These are phyloP conservation scores for Starmerella tilneyi DNA, from an alignment of 805 yeast genomes.

Conservation along the genomic window DNA sequence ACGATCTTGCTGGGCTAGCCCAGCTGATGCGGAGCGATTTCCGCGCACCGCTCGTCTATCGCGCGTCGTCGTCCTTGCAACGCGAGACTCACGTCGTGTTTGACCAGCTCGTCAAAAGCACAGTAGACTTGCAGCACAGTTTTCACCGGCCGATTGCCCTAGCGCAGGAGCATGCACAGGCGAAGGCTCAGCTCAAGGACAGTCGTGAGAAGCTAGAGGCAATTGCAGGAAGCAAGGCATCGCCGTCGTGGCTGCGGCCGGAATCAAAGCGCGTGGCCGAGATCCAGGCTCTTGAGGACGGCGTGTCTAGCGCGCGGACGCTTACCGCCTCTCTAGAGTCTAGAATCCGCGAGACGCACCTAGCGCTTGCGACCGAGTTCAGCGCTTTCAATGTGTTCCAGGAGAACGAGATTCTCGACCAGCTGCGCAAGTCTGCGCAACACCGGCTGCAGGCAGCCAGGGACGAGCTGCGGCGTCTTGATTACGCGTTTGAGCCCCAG, in stretches of 20 bases:
- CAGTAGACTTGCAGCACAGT: slow-evolving; percentile 22
- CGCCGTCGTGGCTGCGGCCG: slow-evolving; percentile 29
- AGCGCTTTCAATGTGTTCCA: slow-evolving; percentile 30
- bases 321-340: slow-evolving; percentile 28
- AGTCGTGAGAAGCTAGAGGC: slow-evolving; percentile 23
- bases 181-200: slow-evolving; percentile 21
- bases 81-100: not conserved
- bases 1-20: not conserved
- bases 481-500: slow-evolving; percentile 10
- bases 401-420: slow-evolving; percentile 28
- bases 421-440: slow-evolving; percentile 22
- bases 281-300: slow-evolving; percentile 27
- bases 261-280: slow-evolving; percentile 32
- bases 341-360: slow-evolving; percentile 31
- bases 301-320: slow-evolving; percentile 27
- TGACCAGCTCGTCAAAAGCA: slow-evolving; percentile 7
- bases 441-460: slow-evolving; percentile 21
- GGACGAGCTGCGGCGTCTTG: slow-evolving; percentile 22
- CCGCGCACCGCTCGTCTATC: not conserved
- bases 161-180: slow-evolving; percentile 25
- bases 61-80: not conserved
- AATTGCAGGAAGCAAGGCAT: slow-evolving; percentile 20
- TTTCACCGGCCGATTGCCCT: slow-evolving; percentile 27
- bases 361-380: slow-evolving; percentile 33
- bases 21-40: not conserved